Percentiles rank a stretch among this genome's conserved stretches.
These are phyloP conservation scores for Lasiodiplodia sp. DNA, from an alignment of 2,329 filamentous ascomycete species.

Conservation along the genomic window DNA sequence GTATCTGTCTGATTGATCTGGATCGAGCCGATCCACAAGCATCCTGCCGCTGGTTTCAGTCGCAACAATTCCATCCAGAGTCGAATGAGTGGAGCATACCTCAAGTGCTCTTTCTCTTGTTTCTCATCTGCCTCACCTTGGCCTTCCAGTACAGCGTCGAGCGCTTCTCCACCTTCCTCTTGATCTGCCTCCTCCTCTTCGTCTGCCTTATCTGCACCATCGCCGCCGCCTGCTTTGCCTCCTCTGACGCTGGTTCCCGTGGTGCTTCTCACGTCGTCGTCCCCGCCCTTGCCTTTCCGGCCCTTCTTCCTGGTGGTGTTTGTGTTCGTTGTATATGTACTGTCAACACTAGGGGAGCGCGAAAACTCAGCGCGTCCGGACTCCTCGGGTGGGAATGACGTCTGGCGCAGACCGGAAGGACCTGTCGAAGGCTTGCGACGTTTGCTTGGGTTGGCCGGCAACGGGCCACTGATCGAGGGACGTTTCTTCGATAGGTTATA, in stretches of 20 bases:
- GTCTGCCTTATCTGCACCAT: constrained; percentile 57
- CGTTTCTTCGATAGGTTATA: constrained; percentile 69
- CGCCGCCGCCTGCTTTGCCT: constrained; percentile 35
- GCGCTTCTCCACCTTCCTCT: constrained; percentile 58
- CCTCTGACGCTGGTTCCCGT: constrained; percentile 47
- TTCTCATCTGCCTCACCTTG: constrained; percentile 66
- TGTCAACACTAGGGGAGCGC: constrained; percentile 71
- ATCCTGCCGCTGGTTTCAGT: constrained; percentile 48
- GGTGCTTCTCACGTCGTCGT: constrained; percentile 42
- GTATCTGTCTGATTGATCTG: constrained; percentile 73
- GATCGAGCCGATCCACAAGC: constrained; percentile 69
- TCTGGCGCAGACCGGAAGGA: constrained; percentile 75
- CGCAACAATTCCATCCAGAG: background rate
- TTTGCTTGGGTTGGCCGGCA: constrained; percentile 58
- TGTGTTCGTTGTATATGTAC: constrained; percentile 60
- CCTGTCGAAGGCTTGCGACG: constrained; percentile 75
- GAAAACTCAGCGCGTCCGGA: constrained; percentile 56
- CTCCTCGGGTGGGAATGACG: constrained; percentile 76
- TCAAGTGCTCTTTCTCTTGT: constrained; percentile 72
- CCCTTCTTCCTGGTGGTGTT: constrained; percentile 62
- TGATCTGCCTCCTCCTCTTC: constrained; percentile 66
- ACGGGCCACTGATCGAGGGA: constrained; percentile 60
- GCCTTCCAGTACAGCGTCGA: constrained; percentile 58
- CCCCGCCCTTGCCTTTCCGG: constrained; percentile 59
- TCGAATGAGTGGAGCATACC: constrained; percentile 33